Percentiles rank a stretch among this genome's conserved stretches.
Conservation (phyloP, 2,329 filamentous ascomycete genomes). For the Neopestalotiopsis clavispora region DNA sequence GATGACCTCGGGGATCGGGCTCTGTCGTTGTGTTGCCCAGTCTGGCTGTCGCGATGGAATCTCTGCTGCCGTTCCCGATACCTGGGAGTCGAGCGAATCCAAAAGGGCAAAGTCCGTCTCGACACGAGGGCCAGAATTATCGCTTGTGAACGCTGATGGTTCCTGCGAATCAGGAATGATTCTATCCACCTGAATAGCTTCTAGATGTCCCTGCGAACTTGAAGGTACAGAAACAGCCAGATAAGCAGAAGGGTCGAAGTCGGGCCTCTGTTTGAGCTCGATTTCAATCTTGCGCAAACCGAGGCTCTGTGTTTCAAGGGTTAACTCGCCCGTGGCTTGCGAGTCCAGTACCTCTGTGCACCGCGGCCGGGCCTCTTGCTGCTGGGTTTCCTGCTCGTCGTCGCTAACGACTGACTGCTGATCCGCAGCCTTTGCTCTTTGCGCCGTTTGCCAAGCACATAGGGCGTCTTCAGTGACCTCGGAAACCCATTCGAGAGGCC, state of each 20-base stretch:
- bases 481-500: slow-evolving; percentile 54
- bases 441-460: slow-evolving; percentile 28
- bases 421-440: not conserved
- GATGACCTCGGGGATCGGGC: slow-evolving; percentile 17
- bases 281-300: slow-evolving; percentile 20
- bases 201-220: not conserved
- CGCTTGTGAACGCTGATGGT: slow-evolving; percentile 27
- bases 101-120: slow-evolving; percentile 14
- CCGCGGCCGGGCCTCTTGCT: not conserved
- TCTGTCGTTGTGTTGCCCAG: slow-evolving; percentile 8
- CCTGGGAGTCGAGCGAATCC: slow-evolving; percentile 12
- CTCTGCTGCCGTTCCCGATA: slow-evolving; percentile 19
- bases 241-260: slow-evolving; percentile 27
- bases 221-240: slow-evolving; percentile 21
- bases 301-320: not conserved
- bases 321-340: slow-evolving; percentile 11
- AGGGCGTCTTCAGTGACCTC: slow-evolving; percentile 31
- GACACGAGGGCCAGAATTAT: slow-evolving; percentile 22
- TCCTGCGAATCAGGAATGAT: slow-evolving; percentile 37
- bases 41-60: slow-evolving; percentile 37
- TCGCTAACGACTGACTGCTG: slow-evolving; percentile 3
- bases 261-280: slow-evolving; percentile 22
- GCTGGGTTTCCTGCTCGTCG: not conserved
- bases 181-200: slow-evolving; percentile 2
- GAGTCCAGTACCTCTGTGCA: slow-evolving; percentile 6